phyloP scores from a whole-genome alignment of 305 asterid species.

The Fraxinus velutina region DNA sequence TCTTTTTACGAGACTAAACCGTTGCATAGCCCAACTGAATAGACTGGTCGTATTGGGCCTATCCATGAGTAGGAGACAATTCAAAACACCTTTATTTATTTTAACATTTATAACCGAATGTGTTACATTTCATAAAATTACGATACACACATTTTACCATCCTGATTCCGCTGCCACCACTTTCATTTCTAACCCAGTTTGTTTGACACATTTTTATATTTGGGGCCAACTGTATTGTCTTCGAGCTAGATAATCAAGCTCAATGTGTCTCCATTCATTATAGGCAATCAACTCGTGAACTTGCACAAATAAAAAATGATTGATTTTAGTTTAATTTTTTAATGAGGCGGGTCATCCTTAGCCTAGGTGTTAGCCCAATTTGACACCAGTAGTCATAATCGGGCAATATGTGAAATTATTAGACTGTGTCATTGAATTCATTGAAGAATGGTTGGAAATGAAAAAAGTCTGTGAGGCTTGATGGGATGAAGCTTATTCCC shows the following conservation, averaged over 20 bases:
- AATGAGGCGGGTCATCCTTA: not conserved
- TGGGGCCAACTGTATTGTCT: not conserved
- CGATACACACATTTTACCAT: not conserved
- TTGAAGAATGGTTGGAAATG: not conserved
- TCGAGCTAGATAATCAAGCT: not conserved
- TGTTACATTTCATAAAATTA: not conserved
- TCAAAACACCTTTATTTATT: no score
- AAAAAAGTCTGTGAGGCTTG: no score
- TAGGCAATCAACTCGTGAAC: not conserved
- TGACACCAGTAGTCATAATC: not conserved
- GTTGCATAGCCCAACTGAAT: slow-evolving; percentile 42
- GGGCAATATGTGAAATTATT: not conserved
- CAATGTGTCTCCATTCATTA: not conserved
- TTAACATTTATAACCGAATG: no score
- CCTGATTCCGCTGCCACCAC: no score
- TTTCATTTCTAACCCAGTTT: no score
- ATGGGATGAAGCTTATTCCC: no score
- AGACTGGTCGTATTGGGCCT: not conserved
- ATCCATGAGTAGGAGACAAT: not conserved
- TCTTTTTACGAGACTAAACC: slow-evolving; percentile 61
- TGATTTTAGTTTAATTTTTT: not conserved
- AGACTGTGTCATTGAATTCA: not conserved
- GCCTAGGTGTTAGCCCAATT: not conserved
- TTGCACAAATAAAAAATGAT: not conserved
- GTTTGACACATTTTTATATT: no score